Percentiles rank a stretch among this genome's conserved stretches.
Conservation (phyloP, 163 green algal genomes). For the Volvox carteri region DNA sequence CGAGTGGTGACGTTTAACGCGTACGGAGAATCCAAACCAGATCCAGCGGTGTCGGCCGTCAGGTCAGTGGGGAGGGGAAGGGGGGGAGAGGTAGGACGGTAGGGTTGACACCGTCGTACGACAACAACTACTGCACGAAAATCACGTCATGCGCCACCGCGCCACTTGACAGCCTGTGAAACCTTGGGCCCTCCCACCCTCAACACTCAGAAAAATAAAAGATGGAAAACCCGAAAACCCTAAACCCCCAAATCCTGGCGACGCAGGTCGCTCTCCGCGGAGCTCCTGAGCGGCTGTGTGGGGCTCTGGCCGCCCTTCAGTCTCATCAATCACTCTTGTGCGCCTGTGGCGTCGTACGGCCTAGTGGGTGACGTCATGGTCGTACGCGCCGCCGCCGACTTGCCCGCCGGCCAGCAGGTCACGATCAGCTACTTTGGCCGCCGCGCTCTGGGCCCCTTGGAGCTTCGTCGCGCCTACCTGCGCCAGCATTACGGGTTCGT, state of each 20-base stretch:
- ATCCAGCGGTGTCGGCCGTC: constrained; percentile 6
- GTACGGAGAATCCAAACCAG: constrained; percentile 11
- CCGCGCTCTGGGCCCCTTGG: constrained; percentile 24
- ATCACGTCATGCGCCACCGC: no score
- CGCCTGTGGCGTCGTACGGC: constrained; percentile 56
- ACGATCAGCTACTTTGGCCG: constrained; percentile 48
- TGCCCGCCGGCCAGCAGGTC: constrained; percentile 36
- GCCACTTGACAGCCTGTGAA: no score
- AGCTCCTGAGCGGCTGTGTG: constrained; percentile 27
- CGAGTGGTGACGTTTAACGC: constrained; percentile 24
- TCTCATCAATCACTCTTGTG: constrained; percentile 66
- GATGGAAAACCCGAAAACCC: no score
- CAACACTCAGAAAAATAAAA: no score
- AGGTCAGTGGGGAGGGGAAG: background rate
- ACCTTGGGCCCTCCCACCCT: no score
- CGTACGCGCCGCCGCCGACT: constrained; percentile 54
- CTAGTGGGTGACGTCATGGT: constrained; percentile 58
- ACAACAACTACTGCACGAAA: no score
- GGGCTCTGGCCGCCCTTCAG: constrained; percentile 68
- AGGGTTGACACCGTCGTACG: no score
- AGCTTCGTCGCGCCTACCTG: constrained; percentile 25
- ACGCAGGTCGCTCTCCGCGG: background rate
- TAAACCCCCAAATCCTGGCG: no score
- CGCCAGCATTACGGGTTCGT: constrained; percentile 33
- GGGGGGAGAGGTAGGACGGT: background rate